Evolutionary conservation across 1,284 basidiomycete genomes (phyloP), one percentile per base, ranked within the genome.

Genomic region (Tausonia pullulans): DNA sequence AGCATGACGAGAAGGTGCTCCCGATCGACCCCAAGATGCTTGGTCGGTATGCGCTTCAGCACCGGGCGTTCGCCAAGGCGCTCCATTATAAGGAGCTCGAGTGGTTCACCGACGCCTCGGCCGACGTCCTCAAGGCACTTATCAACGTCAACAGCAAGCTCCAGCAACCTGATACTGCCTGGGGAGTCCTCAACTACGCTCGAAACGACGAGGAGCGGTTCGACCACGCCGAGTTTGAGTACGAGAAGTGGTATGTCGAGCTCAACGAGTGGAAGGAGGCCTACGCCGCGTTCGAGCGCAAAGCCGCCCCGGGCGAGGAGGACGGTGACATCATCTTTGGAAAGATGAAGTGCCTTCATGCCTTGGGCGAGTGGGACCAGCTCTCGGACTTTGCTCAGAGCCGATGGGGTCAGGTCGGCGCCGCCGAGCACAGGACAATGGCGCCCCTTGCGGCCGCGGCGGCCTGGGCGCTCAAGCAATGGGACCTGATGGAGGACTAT

Each of bases 31-130:
- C 95, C 69, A 85, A 90, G 60, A 89, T 90, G 11, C 83, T 98
- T 5, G 65, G 61, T n/a, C 58, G 52, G 51, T 54, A 75, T 73
- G 77, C 96, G 0, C 85, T 90, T 78, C 89, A 88, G 69, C 94
- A 91, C 76, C 88, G 93, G 75, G 94, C 94, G 0, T 97, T 95
- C 71, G 96, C 96, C 11, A 98, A 98, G 74, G 95, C 96, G 0
- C 81, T 99, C 52, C 96, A 99, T 76, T 98, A 98, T 81, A 98
- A 98, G 76, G 96, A 99, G 72, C 82, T 96, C 54, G 96, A 98
- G 76, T 98, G 91, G 77, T 94, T 98, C 73, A 85, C 87, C 2
- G 94, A 96, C 71, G 82, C 86, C 5, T 75, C 74, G 2, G 68
- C 69, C 4, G 75, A 79, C 54, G 92, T 96, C 55, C 90, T 98